Evolutionary conservation across 1,284 basidiomycete genomes (phyloP).

Genomic region (Sporisorium reilianum): DNA sequence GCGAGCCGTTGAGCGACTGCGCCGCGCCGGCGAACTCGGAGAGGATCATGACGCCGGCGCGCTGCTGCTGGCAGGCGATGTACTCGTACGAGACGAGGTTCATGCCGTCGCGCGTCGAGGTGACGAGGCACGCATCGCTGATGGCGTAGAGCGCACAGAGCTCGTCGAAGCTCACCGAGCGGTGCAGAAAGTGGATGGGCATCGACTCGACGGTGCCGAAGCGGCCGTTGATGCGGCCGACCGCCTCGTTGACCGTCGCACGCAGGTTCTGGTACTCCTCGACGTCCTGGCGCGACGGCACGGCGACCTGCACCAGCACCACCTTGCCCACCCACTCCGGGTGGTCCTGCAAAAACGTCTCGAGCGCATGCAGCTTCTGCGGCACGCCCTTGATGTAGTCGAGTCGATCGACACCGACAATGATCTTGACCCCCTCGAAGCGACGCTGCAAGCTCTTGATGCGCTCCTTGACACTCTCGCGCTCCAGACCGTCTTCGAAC

Average conservation of each 20-base stretch:
- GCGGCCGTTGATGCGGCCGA: constrained; percentile 96
- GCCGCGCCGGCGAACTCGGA: constrained; percentile 99
- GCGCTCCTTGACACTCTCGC: constrained; percentile 81
- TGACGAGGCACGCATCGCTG: constrained; percentile 95
- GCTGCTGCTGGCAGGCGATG: constrained; percentile 90
- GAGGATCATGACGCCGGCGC: constrained; percentile 95
- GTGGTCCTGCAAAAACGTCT: constrained; percentile 95
- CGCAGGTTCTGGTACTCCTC: constrained; percentile 99
- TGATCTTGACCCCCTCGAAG: constrained; percentile 94
- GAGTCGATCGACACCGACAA: constrained; percentile 95
- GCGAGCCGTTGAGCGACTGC: constrained; percentile 73
- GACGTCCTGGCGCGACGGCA: constrained; percentile 96
- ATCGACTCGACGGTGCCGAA: constrained; percentile 99
- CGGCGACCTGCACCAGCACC: constrained; percentile 94
- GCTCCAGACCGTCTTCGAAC: constrained; percentile 86
- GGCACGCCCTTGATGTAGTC: constrained; percentile 99
- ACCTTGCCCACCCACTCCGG: constrained; percentile 99
- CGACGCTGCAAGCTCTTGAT: constrained; percentile 85
- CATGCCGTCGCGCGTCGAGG: constrained; percentile 96
- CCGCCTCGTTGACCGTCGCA: constrained; percentile 95
- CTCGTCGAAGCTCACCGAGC: constrained; percentile 91
- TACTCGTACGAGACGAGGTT: constrained; percentile 99
- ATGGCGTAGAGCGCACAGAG: constrained; percentile 95
- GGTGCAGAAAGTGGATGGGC: constrained; percentile 94
- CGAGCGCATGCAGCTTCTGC: constrained; percentile 95